Conservation (phyloP, 805 yeast genomes). For the Candida palmyrensis region DNA sequence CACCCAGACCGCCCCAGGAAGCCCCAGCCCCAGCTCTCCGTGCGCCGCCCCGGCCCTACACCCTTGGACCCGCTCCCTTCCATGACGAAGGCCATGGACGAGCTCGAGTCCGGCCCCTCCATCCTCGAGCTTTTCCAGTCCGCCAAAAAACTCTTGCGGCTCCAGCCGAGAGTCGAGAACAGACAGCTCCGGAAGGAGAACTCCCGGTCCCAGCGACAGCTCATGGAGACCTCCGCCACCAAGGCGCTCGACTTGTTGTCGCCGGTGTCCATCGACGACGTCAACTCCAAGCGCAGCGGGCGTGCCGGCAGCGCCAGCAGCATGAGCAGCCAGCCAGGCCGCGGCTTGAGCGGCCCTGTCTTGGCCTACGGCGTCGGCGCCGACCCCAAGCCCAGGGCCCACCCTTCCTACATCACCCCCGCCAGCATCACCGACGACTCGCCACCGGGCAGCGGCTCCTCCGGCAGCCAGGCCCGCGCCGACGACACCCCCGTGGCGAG, state of each 20-base stretch:
- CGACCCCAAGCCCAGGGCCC: neutral
- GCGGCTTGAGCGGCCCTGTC: neutral
- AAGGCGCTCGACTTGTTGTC: slow-evolving; percentile 33
- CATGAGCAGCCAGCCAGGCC: neutral
- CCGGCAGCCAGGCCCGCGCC: slow-evolving; percentile 6
- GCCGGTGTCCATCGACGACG: slow-evolving; percentile 35
- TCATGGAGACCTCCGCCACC: slow-evolving; percentile 9
- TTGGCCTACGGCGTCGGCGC: slow-evolving; percentile 1
- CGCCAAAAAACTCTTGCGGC: slow-evolving; percentile 33
- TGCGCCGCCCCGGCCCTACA: too few species aligned
- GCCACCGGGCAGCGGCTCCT: slow-evolving; percentile 12
- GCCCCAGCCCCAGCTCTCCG: too few species aligned
- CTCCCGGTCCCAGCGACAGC: slow-evolving; percentile 19
- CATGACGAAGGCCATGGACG: too few species aligned
- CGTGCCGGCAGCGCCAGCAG: neutral
- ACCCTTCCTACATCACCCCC: slow-evolving; percentile 19
- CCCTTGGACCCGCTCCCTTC: too few species aligned
- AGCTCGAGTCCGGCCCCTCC: slow-evolving; percentile 20
- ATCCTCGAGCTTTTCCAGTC: slow-evolving; percentile 37
- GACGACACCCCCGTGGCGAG: slow-evolving; percentile 5
- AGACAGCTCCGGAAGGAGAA: slow-evolving; percentile 32
- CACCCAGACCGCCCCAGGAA: too few species aligned
- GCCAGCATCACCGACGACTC: slow-evolving; percentile 23
- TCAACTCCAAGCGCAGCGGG: slow-evolving; percentile 16
- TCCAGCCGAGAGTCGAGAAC: slow-evolving; percentile 37